Base-by-base conservation (phyloP, 192 early-diverging fungal genomes). In the Coemansia pectinata region DNA sequence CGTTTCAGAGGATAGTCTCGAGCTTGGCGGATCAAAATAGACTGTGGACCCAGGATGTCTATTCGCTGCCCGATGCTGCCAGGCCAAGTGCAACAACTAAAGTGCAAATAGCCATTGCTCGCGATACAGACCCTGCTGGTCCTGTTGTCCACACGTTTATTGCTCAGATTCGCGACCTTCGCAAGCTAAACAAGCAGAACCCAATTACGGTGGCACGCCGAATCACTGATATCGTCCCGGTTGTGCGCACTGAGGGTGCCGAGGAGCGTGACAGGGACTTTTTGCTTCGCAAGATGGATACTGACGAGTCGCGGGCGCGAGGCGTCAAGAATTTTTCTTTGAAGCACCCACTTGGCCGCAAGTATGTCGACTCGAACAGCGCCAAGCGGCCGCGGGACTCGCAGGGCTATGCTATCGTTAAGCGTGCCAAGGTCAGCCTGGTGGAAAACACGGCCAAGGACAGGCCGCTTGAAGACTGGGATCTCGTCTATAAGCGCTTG, bases 211-310 rank as follows among this genome's bases (percentile, higher is more conserved):
- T 23, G 14, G 63, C 59, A 8, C 71, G 61, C 25, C 25, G 23
- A 1, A 57, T 77, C 23, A 19, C 42, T 1, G 59, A 66, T 0
- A 11, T 15, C 11, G 44, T 69, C 11, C 48, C 9, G 1, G 42
- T 82, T n/a, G 48, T 25, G 38, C 63, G 79, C 14, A 65, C 71
- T 0, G 62, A 73, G 10, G 76, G 76, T 23, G 70, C 76, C 12
- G 70, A 65, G 63, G 58, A 65, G 33, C 76, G 76, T 31, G 76
- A 78, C 25, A 9, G 57, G 17, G 50, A 52, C 27, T 65, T 39
- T 31, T 17, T 58, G 31, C 29, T 58, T 33, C 55, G 55, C 45
- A 62, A 23, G 31, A 62, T 41, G 44, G 58, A 29, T 9, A 58
- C 38, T 4, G 7, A 42, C 17, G 53, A 21, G 50, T 25, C 34